Evolutionary conservation across 352 stramenopile species (phyloP), one percentile per base, ranked within the genome.

Genomic region (Pythium phragmitis): DNA sequence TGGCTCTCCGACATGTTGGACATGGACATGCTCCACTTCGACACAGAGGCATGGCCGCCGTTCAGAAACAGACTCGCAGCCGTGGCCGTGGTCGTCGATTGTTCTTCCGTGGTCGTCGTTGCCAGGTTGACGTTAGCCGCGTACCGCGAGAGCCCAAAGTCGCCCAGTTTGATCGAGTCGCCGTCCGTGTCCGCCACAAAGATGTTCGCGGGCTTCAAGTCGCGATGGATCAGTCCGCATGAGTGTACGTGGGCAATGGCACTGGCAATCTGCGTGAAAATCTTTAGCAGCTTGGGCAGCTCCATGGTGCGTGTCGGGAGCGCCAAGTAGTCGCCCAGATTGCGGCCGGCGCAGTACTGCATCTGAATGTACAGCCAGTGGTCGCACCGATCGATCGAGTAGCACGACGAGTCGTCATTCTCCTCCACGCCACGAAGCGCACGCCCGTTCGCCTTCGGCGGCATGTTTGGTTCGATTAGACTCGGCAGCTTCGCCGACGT

Each of bases 331-430:
- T 96, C 84, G 11, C 76, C 83, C n/a, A 97, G 78, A 26, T 92
- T 96, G 46, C 87, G 78, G 1, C 78, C 82, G 17, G 86, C 86
- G 70, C 89, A 97, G 69, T 96, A 96, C 58, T 92, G 86, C 91
- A 97, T 97, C 66, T 97, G 89, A 51, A 97, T 97, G 64, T 95
- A 97, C 53, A 97, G 64, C 83, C 85, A 92, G 62, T 96, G 88
- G 50, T 96, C 88, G 63, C 81, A 92, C 34, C 75, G 79, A 52
- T 91, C 79, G 17, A 63, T 51, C 2, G 77, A 72, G 41, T 82
- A 77, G 11, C 72, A 75, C 0, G 79, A 82, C 13, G 79, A 74
- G 55, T 91, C 77, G 39, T 80, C 79, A 21, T 73, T 72, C 23
- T 50, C 65, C n/a, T 57, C 53, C 16, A 5, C 26, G 26, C 42